Base-by-base conservation (phyloP, 2,329 filamentous ascomycete genomes). In the Aspergillus sergii region DNA sequence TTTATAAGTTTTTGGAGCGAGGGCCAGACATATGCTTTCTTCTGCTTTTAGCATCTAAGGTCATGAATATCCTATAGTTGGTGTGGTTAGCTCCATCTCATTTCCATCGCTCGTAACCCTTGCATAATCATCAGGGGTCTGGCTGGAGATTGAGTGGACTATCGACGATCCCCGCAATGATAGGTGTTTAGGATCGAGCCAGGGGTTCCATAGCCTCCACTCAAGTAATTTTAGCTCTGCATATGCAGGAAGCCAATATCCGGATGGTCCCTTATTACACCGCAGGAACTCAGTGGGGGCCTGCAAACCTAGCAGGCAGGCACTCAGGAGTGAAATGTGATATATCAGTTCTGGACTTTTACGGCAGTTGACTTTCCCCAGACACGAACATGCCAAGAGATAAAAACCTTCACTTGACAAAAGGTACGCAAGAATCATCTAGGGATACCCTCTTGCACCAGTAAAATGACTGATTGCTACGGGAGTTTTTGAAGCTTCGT, bases 1-100 rank as follows among this genome's bases (percentile, higher is more conserved):
- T 71, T 72, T 72, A 72, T 72, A 72, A 16, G 59, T 64, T 59
- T 41, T 50, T 19, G 12, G 28, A n/a, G 6, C 2, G 9, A 11
- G 28, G 9, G 4, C 14, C 3, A 26, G 14, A 10, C 26, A 28
- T 16, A 28, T 28, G 21, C 26, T 19, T 16, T 9, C 28, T 12
- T 51, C 28, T 32, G 3, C 19, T 51, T 34, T 34, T 19, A n/a
- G 26, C 4, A 19, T 12, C 19, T 14, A 7, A 3, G 34, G 28
- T n/a, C 14, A 32, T 21, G 28, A 26, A 39, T 26, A 6, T 55
- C 34, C 32, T 14, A 28, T 19, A 39, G 5, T 36, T 23, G 4
- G 26, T 21, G 28, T 34, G 30, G 28, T 12, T 53, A 19, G n/a
- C 26, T 39, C 32, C 32, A 36, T 55, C 30, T 36, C 32, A 55